Evolutionary conservation across 495 filamentous ascomycete species (phyloP), one percentile per base, ranked within the genome.

Genomic region (Letharia lupina): DNA sequence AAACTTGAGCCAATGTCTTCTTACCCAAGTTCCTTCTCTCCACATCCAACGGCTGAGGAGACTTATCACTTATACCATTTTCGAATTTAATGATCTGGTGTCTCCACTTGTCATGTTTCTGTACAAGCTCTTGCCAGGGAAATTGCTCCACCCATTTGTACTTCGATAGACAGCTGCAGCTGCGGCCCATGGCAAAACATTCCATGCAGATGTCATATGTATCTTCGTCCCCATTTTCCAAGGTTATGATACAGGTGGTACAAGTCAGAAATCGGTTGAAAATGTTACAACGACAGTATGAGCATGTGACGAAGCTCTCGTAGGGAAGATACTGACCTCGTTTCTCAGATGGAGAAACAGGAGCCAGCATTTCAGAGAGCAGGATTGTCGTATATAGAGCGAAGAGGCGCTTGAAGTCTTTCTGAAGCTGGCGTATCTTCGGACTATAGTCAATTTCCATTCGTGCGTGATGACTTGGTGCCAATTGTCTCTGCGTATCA

Each of bases 191-290:
- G 20, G 85, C 87, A 69, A 93, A 98, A 73, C 94, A 98, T 54
- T 98, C 93, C 86, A 98, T 91, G 73, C 94, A 98, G 16, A 98
- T 83, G 71, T 98, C 94, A 72, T 97, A 98, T 0, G 87, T 84
- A 66, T 93, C 88, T 61, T 91, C 83, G 7, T 84, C 84, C 23
- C 83, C 89, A 61, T 79, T 78, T 41, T 80, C 77, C 50, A 81
- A 73, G 20, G 80, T 77, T 44, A 76, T 68, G 40, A 88, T 81
- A 72, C 94, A 98, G 47, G 82, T 82, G 45, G 89, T 87, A 75
- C 94, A 98, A 6, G 92, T 95, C 42, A 98, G 78, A 71, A 98
- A 98, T 10, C 93, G 86, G 74, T 98, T 98, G 81, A 97, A 97
- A 60, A 98, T 94, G 70, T 97, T 97, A 64, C 91, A 90, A 23